These are phyloP conservation scores for Emmonsia crescens DNA, from an alignment of 2,329 filamentous ascomycete genomes.

Conservation along the genomic window DNA sequence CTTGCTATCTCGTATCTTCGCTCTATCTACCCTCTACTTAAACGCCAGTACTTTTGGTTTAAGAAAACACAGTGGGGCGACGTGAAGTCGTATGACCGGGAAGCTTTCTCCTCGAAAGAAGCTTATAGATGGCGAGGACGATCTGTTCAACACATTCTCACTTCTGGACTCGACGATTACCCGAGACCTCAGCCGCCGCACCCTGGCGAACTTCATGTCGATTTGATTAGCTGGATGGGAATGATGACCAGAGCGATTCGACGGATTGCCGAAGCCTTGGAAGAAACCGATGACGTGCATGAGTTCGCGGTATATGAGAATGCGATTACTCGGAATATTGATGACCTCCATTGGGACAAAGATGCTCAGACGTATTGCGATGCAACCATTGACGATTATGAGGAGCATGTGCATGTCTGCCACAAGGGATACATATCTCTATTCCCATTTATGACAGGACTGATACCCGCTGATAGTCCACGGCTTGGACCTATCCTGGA, in stretches of 20 bases:
- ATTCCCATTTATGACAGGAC: slow-evolving; percentile 80
- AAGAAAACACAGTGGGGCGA: slow-evolving; percentile 83
- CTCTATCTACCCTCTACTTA: slow-evolving; percentile 73
- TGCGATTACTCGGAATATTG: slow-evolving; percentile 74
- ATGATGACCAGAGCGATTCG: slow-evolving; percentile 82
- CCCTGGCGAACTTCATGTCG: slow-evolving; percentile 88
- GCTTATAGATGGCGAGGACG: slow-evolving; percentile 92
- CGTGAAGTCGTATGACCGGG: slow-evolving; percentile 80
- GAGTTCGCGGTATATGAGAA: slow-evolving; percentile 61
- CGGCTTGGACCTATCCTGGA: slow-evolving; percentile 65
- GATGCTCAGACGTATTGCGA: slow-evolving; percentile 80
- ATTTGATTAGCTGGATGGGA: slow-evolving; percentile 95
- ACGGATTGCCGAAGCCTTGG: slow-evolving; percentile 67
- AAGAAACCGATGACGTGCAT: slow-evolving; percentile 61
- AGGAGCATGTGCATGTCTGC: slow-evolving; percentile 80
- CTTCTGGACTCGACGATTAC: slow-evolving; percentile 92
- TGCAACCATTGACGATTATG: slow-evolving; percentile 87
- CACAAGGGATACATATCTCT: slow-evolving; percentile 94
- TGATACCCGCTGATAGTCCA: slow-evolving; percentile 62
- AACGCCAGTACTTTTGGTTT: slow-evolving; percentile 91
- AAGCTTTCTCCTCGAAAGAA: slow-evolving; percentile 80
- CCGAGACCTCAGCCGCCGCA: slow-evolving; percentile 88
- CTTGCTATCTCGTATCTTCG: slow-evolving; percentile 61
- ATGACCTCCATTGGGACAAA: slow-evolving; percentile 87
- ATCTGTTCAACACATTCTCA: slow-evolving; percentile 74